A percentile compares a stretch with the other conserved stretches of the same genome.
phyloP scores from a whole-genome alignment of 108 stramenopile genomes.

The Discostella stelligeroides region DNA sequence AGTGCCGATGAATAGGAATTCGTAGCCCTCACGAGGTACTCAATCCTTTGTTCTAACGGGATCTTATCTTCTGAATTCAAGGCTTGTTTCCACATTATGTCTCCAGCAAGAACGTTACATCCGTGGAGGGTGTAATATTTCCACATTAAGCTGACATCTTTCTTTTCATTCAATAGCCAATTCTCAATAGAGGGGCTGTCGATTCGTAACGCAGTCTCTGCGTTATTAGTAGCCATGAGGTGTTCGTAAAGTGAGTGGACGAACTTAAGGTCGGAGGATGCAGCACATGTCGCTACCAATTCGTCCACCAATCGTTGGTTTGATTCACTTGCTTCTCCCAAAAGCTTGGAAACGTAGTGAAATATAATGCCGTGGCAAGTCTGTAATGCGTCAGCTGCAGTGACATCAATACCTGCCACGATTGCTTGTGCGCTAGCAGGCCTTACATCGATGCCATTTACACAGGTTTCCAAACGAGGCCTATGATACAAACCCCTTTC shows the following conservation, averaged over 20 bases:
- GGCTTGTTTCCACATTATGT: constrained; percentile 60
- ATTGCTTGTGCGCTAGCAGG: constrained; percentile 42
- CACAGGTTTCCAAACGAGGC: constrained; percentile 14
- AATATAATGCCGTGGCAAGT: constrained; percentile 82
- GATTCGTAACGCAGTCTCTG: constrained; percentile 69
- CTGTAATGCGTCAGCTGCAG: constrained; percentile 65
- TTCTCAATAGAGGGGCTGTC: constrained; percentile 68
- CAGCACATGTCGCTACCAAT: constrained; percentile 68
- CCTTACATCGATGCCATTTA: constrained; percentile 10
- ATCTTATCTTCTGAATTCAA: constrained; percentile 38
- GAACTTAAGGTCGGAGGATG: constrained; percentile 65
- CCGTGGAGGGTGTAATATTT: constrained; percentile 74
- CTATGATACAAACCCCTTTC: constrained; percentile 81
- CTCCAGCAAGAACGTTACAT: constrained; percentile 65
- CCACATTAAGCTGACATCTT: constrained; percentile 65
- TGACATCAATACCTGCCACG: constrained; percentile 61
- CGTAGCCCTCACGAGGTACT: constrained; percentile 66
- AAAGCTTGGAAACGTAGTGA: constrained; percentile 61
- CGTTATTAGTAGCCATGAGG: constrained; percentile 62
- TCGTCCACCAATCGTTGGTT: constrained; percentile 48
- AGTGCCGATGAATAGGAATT: constrained; percentile 61
- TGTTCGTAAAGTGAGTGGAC: constrained; percentile 67
- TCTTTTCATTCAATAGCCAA: constrained; percentile 62
- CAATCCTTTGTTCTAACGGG: constrained; percentile 64
- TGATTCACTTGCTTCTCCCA: constrained; percentile 45